Evolutionary conservation across 192 early-diverging fungal genomes (phyloP), one percentile per base, ranked within the genome.

Genomic region (Phlyctochytrium bullatum): DNA sequence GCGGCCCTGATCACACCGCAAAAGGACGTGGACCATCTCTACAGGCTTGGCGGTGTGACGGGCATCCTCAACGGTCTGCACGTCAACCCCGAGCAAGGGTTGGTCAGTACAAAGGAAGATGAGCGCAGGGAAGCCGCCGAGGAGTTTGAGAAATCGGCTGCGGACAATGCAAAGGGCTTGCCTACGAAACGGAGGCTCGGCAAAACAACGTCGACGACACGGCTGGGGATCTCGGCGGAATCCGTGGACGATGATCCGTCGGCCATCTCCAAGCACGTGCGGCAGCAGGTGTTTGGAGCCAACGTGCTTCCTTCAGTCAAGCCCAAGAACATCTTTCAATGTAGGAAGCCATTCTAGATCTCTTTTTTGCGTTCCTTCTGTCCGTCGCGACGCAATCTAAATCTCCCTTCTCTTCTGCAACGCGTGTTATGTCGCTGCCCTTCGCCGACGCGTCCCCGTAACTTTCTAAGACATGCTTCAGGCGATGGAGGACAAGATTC

Each of bases 401-500:
- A n/a, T n/a, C n/a, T n/a, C n/a, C n/a, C n/a, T n/a, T n/a, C n/a
- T n/a, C n/a, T n/a, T n/a, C n/a, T n/a, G n/a, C n/a, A n/a, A n/a
- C n/a, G n/a, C n/a, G n/a, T n/a, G n/a, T n/a, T n/a, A n/a, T n/a
- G n/a, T n/a, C n/a, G n/a, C n/a, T n/a, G n/a, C n/a, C n/a, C n/a
- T n/a, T n/a, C n/a, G n/a, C n/a, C n/a, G n/a, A n/a, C n/a, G n/a
- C n/a, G n/a, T n/a, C n/a, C n/a, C n/a, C n/a, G n/a, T n/a, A n/a
- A n/a, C n/a, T n/a, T n/a, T n/a, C n/a, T n/a, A n/a, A 71, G 69
- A 34, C 36, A 64, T 64, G 62, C 2, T 71, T 24, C 62, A 64
- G 27, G 83, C 83, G 1, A 58, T 84, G 35, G 51, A 67, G 31
- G 83, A 85, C 65, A 78, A 79, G 54, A 85, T 76, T 4, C 64